Evolutionary conservation across 257 asterid genomes (phyloP).

Genomic region (Ilex aquifolium): DNA sequence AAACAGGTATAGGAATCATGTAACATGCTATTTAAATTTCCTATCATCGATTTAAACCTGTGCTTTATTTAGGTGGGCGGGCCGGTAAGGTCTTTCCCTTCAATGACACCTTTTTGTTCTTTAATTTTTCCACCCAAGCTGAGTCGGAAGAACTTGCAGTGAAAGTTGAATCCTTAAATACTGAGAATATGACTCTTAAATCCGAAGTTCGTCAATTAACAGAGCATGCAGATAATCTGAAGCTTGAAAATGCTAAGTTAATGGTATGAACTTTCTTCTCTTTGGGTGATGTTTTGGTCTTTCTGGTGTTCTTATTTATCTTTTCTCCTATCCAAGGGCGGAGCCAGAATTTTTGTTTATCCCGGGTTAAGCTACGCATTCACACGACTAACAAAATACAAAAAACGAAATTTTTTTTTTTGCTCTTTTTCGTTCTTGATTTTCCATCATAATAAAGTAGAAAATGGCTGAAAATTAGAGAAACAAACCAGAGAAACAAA

Average conservation of each 20-base stretch:
- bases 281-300: constrained; percentile 1
- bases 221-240: constrained; percentile 60
- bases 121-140: constrained; percentile 42
- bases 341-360: too few species aligned
- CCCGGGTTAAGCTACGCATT: too few species aligned
- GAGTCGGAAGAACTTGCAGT: constrained; percentile 82
- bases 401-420: too few species aligned
- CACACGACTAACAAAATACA: too few species aligned
- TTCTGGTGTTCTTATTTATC: background rate
- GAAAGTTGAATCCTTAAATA: constrained; percentile 58
- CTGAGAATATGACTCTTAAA: constrained; percentile 69
- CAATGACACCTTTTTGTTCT: too few species aligned
- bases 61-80: background rate
- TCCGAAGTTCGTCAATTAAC: constrained; percentile 57
- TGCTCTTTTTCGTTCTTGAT: too few species aligned
- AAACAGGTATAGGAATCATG: constrained; percentile 56
- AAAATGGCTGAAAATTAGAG: too few species aligned
- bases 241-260: constrained; percentile 64
- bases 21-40: background rate
- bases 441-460: too few species aligned
- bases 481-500: too few species aligned
- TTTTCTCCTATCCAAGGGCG: background rate
- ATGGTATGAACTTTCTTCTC: constrained; percentile 30
- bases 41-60: background rate
- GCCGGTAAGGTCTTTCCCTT: background rate